Evolutionary conservation across 805 yeast genomes (phyloP).

Genomic region (Kuraishia borneana): DNA sequence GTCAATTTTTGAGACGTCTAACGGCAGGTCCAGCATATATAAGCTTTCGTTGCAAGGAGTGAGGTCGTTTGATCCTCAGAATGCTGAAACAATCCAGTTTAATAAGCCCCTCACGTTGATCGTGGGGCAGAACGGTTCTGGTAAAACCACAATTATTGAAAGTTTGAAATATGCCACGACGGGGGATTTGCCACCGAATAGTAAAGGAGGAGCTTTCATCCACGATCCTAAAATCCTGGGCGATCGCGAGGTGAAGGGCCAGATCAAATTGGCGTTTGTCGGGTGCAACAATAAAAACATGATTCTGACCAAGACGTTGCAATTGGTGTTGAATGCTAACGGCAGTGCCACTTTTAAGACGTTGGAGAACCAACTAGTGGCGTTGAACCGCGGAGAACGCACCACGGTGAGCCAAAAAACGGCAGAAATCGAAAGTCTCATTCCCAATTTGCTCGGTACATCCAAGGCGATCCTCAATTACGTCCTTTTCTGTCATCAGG

Average conservation of each 20-base stretch:
- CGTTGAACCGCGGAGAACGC: conserved; percentile 54
- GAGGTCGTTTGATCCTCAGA: conserved; percentile 81
- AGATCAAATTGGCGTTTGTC: conserved; percentile 77
- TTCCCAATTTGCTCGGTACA: conserved; percentile 81
- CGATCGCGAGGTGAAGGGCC: conserved; percentile 74
- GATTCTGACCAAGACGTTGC: conserved; percentile 83
- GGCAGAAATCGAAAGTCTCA: conserved; percentile 70
- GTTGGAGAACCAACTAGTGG: conserved; percentile 76
- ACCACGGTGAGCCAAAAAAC: conserved; percentile 71
- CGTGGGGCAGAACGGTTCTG: conserved; percentile 94
- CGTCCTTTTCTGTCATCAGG: conserved; percentile 96
- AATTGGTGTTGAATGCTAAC: conserved; percentile 51
- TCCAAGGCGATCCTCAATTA: conserved; percentile 80
- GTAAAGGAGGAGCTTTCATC: conserved; percentile 91
- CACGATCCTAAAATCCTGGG: conserved; percentile 83
- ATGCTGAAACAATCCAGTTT: conserved; percentile 78
- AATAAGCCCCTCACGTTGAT: conserved; percentile 85
- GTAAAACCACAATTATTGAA: conserved; percentile 93
- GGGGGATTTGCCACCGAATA: conserved; percentile 91
- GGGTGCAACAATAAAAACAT: conserved; percentile 63
- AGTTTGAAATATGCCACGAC: conserved; percentile 91
- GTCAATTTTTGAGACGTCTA: conserved; percentile 2
- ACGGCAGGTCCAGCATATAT: conserved; percentile 30
- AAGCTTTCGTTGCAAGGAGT: conserved; percentile 76
- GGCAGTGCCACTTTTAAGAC: conserved; percentile 69